These are phyloP conservation scores for Cryptococcus sp. DNA, from an alignment of 1,284 basidiomycete genomes.

Conservation along the genomic window DNA sequence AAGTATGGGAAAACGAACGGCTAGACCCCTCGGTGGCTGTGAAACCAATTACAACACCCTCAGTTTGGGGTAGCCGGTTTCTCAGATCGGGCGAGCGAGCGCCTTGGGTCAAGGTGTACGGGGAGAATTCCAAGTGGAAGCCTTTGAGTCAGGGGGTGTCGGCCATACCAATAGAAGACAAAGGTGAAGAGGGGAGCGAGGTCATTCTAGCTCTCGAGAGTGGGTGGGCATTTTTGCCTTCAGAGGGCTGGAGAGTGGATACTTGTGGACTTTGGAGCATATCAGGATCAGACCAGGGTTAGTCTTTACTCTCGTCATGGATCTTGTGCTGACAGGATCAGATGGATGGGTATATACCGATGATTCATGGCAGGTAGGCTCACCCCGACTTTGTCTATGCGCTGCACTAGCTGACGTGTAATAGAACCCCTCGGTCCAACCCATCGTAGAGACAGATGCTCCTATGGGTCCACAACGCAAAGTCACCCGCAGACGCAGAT, in stretches of 20 bases:
- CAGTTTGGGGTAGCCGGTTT: conserved; percentile 27
- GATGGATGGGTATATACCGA: conserved; percentile 47
- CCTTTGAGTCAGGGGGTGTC: background rate
- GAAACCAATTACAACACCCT: conserved; percentile 3
- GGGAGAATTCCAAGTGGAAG: conserved; percentile 20
- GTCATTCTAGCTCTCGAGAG: conserved; percentile 36
- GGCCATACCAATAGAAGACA: background rate
- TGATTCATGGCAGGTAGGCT: conserved; percentile 45
- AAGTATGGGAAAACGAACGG: conserved; percentile 48
- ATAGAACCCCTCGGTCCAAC: background rate
- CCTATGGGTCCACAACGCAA: background rate
- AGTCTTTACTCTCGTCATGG: conserved; percentile 3
- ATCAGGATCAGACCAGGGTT: conserved; percentile 36
- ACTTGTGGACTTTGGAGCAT: conserved; percentile 41
- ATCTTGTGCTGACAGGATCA: conserved; percentile 1
- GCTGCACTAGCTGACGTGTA: background rate
- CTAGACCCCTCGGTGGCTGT: conserved; percentile 35
- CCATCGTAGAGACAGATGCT: background rate
- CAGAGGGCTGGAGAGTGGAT: conserved; percentile 47
- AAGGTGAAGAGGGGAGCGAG: conserved; percentile 13
- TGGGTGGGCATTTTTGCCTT: conserved; percentile 42
- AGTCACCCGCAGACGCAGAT: background rate
- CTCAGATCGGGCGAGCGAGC: conserved; percentile 38
- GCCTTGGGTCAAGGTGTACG: conserved; percentile 39
- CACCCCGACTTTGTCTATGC: no score